Conservation (phyloP, 495 filamentous ascomycete species). For the Saxophila tyrrhenica region DNA sequence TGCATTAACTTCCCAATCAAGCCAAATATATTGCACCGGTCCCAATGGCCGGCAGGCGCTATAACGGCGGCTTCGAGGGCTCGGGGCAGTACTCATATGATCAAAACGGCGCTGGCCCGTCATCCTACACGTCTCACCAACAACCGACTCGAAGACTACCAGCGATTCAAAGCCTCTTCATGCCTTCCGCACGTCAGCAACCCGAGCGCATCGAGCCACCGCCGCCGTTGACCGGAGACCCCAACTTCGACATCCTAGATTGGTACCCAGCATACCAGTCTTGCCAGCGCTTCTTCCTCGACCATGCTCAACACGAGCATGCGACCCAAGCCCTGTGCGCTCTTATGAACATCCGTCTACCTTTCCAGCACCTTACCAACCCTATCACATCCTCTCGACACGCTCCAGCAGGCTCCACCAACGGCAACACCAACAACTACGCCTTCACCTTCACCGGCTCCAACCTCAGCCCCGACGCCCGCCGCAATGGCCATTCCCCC, state of each 20-base stretch:
- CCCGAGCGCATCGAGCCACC: background rate
- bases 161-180: background rate
- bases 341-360: conserved; percentile 75
- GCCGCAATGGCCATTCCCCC: background rate
- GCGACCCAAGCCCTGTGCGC: conserved; percentile 81
- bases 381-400: conserved; percentile 28
- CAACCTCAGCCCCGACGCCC: background rate
- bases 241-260: conserved; percentile 70
- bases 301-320: conserved; percentile 75
- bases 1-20: background rate
- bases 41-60: background rate
- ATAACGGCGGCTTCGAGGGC: background rate
- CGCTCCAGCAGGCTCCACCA: conserved; percentile 20
- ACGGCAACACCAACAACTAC: conserved; percentile 22
- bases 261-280: conserved; percentile 91
- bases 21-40: background rate
- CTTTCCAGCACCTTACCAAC: conserved; percentile 46
- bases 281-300: conserved; percentile 87
- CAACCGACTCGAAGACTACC: background rate
- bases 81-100: background rate
- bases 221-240: conserved; percentile 19
- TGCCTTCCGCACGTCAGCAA: background rate
- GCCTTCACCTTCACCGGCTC: conserved; percentile 7
- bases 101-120: background rate
- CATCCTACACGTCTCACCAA: background rate